Conservation (phyloP, 352 stramenopile genomes). For the Phytophthora ramorum region DNA sequence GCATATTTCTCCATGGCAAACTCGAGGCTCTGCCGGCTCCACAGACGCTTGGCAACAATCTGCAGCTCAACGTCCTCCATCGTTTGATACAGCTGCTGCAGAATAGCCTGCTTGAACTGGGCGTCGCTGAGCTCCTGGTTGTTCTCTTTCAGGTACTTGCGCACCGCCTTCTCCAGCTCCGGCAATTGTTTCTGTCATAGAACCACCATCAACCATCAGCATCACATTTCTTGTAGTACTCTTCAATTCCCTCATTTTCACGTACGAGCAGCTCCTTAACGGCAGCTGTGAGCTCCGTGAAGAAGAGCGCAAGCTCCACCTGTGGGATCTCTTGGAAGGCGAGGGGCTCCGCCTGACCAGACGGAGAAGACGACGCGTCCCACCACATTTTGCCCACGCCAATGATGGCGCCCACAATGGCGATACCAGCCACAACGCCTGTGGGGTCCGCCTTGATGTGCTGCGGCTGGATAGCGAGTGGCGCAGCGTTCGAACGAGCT, state of each 20-base stretch:
- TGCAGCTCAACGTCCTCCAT: constrained; percentile 75
- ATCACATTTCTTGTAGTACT: neutral
- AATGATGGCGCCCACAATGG: constrained; percentile 67
- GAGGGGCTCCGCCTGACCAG: constrained; percentile 3
- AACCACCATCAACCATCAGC: constrained; percentile 8
- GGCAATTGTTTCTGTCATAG: constrained; percentile 64
- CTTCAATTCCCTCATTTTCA: neutral
- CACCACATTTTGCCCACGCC: constrained; percentile 90
- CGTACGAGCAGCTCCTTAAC: constrained; percentile 77
- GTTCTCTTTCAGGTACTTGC: constrained; percentile 73
- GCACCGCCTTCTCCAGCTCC: constrained; percentile 67
- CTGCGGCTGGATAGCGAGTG: constrained; percentile 17
- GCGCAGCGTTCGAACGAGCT: constrained; percentile 9
- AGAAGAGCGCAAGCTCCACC: constrained; percentile 71
- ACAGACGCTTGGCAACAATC: constrained; percentile 68
- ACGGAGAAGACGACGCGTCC: constrained; percentile 62
- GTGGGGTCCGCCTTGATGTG: constrained; percentile 64
- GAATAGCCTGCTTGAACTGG: constrained; percentile 79
- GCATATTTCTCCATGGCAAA: constrained; percentile 67
- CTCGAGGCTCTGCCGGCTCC: constrained; percentile 68
- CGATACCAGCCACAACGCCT: constrained; percentile 70
- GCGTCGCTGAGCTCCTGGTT: constrained; percentile 68
- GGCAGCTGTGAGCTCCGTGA: constrained; percentile 69
- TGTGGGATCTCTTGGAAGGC: constrained; percentile 67
- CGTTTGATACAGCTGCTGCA: constrained; percentile 78